Base-by-base conservation (phyloP, 2,329 filamentous ascomycete species). In the Colletotrichum sp. region DNA sequence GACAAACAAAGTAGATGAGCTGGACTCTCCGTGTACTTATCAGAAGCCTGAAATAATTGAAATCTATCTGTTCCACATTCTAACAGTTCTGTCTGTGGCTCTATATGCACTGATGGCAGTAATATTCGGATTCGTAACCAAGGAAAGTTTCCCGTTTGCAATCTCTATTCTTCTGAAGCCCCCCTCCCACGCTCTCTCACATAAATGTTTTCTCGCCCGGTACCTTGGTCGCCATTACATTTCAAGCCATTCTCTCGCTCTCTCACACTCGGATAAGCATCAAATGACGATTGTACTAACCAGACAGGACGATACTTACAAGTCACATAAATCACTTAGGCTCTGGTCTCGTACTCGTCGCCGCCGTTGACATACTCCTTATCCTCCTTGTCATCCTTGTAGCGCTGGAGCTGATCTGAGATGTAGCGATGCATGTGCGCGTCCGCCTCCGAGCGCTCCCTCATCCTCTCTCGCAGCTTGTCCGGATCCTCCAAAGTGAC, bases 401-500 rank as follows among this genome's bases (percentile, higher is more conserved):
- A 93, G 72, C 93, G 89, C 83, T 93, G 90, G 73, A 98, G 88
- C 85, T 98, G 94, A 77, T 96, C 94, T 34, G 91, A 92, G 72
- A 98, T 94, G 83, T 98, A 98, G 78, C 92, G 90, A 76, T 95
- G 93, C 81, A 98, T 91, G 78, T 97, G 94, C 71, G 90, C 87
- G 80, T 95, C 90, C 0, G 92, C 91, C 80, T 92, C 89, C 38
- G 82, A 83, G 32, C 87, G 86, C 79, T 90, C 86, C 72, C 85
- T 85, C 69, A 85, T 79, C 63, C 86, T 84, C 48, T 90, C 90
- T n/a, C 89, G 88, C 58, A 90, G 88, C 77, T 81, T 80, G 78
- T 36, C 78, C 72, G 75, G 67, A 9, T 74, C 72, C 16, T 74
- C 72, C 18, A 64, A 26, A 13, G 59, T 72, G 26, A 70, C 59